A percentile compares a stretch with the other conserved stretches of the same genome.
phyloP scores from a whole-genome alignment of 2,329 filamentous ascomycete genomes.

The Xylaria sp. region DNA sequence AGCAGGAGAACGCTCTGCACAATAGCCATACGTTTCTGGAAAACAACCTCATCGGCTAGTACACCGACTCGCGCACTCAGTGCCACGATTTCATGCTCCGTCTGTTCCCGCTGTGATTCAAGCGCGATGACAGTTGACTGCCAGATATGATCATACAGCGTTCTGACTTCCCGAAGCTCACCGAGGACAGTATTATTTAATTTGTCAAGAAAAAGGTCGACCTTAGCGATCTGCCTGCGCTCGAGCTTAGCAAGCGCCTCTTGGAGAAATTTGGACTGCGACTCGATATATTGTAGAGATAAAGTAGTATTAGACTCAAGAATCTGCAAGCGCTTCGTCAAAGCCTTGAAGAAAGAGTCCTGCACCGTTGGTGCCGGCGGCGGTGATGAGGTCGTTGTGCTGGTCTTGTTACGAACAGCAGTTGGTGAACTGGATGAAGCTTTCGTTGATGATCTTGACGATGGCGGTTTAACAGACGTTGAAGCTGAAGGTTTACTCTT shows the following conservation, averaged over 20 bases:
- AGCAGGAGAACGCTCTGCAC: conserved; percentile 89
- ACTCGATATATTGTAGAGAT: conserved; percentile 95
- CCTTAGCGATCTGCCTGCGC: conserved; percentile 86
- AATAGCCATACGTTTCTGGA: conserved; percentile 91
- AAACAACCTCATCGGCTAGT: conserved; percentile 90
- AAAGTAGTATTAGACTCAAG: conserved; percentile 93
- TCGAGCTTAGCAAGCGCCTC: conserved; percentile 89
- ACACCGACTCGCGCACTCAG: conserved; percentile 83
- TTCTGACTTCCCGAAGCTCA: conserved; percentile 80
- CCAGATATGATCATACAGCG: conserved; percentile 96
- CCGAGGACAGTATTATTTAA: conserved; percentile 89
- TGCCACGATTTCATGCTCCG: conserved; percentile 84
- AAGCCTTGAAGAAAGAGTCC: conserved; percentile 97
- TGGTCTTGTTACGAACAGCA: conserved; percentile 52
- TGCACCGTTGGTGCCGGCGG: conserved; percentile 83
- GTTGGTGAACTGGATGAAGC: conserved; percentile 43
- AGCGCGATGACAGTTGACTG: conserved; percentile 93
- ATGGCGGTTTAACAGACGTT: conserved; percentile 47
- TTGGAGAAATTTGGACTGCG: conserved; percentile 89
- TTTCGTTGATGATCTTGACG: conserved; percentile 41
- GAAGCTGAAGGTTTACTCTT: conserved; percentile 45
- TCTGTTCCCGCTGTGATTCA: conserved; percentile 86
- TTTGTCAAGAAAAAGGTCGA: conserved; percentile 80
- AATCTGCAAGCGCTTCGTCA: conserved; percentile 90
- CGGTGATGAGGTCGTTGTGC: conserved; percentile 56